phyloP scores from a whole-genome alignment of 306 rosid genomes.

The Nissolia schottii region DNA sequence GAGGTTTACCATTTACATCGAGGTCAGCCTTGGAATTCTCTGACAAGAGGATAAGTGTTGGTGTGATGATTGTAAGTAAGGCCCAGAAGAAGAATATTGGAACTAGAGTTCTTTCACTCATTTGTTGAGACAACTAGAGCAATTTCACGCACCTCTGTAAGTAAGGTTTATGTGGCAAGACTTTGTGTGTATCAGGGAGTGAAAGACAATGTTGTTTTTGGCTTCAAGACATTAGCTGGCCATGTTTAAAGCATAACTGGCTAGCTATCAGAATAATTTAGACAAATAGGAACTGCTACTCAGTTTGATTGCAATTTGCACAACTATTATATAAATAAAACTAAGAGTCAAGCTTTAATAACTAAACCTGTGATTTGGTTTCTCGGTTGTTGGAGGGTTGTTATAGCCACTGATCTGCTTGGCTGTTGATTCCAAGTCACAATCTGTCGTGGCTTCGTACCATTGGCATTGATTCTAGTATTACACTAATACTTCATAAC shows the following conservation, averaged over 20 bases:
- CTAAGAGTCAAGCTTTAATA: conserved; percentile 44
- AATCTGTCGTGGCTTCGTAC: conserved; percentile 10
- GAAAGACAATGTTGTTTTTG: conserved; percentile 22
- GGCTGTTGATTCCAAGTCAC: conserved; percentile 28
- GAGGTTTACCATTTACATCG: conserved; percentile 25
- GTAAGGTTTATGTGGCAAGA: conserved; percentile 3
- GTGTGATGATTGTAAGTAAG: conserved; percentile 67
- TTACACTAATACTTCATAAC: conserved; percentile 1
- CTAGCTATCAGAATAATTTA: conserved; percentile 29
- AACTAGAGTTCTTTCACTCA: conserved; percentile 64
- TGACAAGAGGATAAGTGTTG: conserved; percentile 61
- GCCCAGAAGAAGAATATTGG: conserved; percentile 85
- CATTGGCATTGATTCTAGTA: conserved; percentile 3
- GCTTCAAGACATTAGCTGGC: conserved; percentile 53
- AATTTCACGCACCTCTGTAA: neutral
- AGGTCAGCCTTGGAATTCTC: conserved; percentile 54
- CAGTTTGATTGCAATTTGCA: conserved; percentile 1
- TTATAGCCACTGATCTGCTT: conserved; percentile 45
- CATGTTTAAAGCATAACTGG: conserved; percentile 33
- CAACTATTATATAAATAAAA: conserved; percentile 6
- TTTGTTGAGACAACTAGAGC: conserved; percentile 22
- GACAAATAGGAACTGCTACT: conserved; percentile 8
- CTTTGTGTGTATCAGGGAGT: neutral
- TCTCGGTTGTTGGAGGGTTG: conserved; percentile 72
- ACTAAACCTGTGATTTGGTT: conserved; percentile 39